A percentile compares a stretch with the other conserved stretches of the same genome.
Conservation (phyloP, 169 alveolate genomes). For the Besnoitia besnoiti region DNA sequence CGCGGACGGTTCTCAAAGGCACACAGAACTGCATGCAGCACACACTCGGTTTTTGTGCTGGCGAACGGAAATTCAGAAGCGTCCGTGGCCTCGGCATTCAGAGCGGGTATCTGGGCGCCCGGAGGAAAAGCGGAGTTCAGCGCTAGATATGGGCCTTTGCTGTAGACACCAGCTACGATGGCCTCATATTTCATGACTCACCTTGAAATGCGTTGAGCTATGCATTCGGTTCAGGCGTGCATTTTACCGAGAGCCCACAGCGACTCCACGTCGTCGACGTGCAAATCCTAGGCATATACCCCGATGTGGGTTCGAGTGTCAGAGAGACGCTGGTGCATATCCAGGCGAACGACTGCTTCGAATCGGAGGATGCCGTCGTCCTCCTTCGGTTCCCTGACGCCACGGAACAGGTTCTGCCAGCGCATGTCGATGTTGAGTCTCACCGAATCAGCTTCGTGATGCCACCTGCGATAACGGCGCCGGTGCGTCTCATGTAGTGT, state of each 20-base stretch:
- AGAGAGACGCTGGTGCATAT: slow-evolving; percentile 7
- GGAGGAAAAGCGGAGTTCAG: no score
- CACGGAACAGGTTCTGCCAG: neutral
- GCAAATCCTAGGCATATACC: neutral
- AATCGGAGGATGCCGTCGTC: neutral
- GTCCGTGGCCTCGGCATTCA: no score
- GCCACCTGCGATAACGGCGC: neutral
- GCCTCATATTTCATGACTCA: no score
- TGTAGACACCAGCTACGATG: no score
- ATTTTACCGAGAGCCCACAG: neutral
- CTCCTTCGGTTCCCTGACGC: slow-evolving; percentile 6
- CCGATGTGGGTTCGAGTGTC: neutral
- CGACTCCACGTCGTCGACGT: slow-evolving; percentile 20
- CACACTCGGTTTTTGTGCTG: no score
- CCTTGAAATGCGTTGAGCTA: neutral
- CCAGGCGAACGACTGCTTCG: slow-evolving; percentile 14
- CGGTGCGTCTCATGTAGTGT: neutral
- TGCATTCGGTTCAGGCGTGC: neutral
- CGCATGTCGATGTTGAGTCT: neutral
- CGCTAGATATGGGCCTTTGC: no score
- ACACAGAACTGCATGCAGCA: no score
- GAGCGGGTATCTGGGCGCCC: no score
- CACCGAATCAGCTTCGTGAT: neutral
- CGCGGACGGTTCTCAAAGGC: no score
- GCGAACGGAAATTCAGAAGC: no score